phyloP scores from a whole-genome alignment of 2,329 filamentous ascomycete genomes.

The Colletotrichum chrysophilum region DNA sequence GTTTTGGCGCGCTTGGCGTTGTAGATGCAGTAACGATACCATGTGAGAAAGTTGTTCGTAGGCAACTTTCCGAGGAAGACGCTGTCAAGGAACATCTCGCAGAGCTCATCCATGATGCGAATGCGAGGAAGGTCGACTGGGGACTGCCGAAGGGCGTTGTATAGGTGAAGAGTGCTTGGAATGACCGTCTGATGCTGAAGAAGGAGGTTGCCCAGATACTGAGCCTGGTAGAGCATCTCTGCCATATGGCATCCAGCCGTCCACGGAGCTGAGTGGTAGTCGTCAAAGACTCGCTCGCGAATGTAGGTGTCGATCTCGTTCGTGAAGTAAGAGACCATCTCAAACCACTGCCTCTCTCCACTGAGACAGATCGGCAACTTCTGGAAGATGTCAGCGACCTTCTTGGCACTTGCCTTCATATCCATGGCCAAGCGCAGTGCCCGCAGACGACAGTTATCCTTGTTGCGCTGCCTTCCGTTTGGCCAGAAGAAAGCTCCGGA shows the following conservation, averaged over 20 bases:
- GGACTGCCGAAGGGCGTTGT: background rate
- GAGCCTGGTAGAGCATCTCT: background rate
- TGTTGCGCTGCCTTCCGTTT: too few species aligned
- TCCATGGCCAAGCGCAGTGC: too few species aligned
- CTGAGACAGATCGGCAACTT: too few species aligned
- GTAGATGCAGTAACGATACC: background rate
- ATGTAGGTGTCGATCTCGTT: background rate
- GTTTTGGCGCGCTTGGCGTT: background rate
- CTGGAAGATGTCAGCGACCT: too few species aligned
- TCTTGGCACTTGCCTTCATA: too few species aligned
- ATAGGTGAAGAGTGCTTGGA: background rate
- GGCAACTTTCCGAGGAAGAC: background rate
- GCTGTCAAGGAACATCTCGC: background rate
- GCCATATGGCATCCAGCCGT: background rate
- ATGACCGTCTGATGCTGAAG: background rate
- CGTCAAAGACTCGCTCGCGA: background rate
- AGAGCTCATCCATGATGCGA: background rate
- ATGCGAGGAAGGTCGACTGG: background rate
- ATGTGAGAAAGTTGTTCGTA: background rate
- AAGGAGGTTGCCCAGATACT: too few species aligned
- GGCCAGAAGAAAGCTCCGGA: too few species aligned
- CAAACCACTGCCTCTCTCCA: too few species aligned
- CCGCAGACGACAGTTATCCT: too few species aligned
- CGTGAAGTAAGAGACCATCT: too few species aligned
- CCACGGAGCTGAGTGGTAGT: background rate